These are phyloP conservation scores for Cyclostephanos invisitatus DNA, from an alignment of 108 stramenopile species.

Conservation along the genomic window DNA sequence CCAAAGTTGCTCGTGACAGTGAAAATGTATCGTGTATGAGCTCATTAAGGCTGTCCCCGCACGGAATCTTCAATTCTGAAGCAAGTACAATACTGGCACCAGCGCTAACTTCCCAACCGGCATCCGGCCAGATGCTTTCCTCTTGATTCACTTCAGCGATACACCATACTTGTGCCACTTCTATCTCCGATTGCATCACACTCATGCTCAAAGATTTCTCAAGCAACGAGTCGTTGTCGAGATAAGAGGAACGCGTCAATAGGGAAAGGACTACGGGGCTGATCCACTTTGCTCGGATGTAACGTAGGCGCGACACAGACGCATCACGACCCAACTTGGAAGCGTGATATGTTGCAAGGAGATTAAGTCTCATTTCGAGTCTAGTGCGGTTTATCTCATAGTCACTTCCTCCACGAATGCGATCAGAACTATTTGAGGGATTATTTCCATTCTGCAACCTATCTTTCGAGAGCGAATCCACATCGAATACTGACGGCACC, in stretches of 20 bases:
- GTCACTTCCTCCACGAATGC: not conserved
- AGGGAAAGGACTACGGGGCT: slow-evolving; percentile 24
- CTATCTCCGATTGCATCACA: slow-evolving; percentile 12
- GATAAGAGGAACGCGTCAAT: slow-evolving; percentile 37
- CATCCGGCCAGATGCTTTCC: not conserved
- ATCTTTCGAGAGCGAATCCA: slow-evolving; percentile 11
- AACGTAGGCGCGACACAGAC: slow-evolving; percentile 7
- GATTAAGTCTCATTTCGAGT: slow-evolving; percentile 14
- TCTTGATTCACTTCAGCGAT: slow-evolving; percentile 22
- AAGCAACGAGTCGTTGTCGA: slow-evolving; percentile 20
- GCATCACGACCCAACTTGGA: not conserved
- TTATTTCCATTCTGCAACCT: not conserved
- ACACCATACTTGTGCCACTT: slow-evolving; percentile 43
- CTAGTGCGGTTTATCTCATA: slow-evolving; percentile 1
- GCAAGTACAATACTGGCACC: slow-evolving; percentile 19
- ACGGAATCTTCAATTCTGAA: slow-evolving; percentile 39
- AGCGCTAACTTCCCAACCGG: not conserved
- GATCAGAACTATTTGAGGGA: not conserved
- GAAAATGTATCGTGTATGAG: slow-evolving; percentile 24
- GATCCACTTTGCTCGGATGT: slow-evolving; percentile 41
- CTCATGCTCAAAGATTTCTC: not conserved
- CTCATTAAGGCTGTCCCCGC: slow-evolving; percentile 27
- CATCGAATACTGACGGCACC: not conserved
- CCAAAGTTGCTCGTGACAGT: slow-evolving; percentile 9
- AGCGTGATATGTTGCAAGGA: slow-evolving; percentile 9